Percentiles rank a stretch among this genome's conserved stretches.
Conservation (phyloP, 2,329 filamentous ascomycete genomes). For the Gliomastix tumulicola region DNA sequence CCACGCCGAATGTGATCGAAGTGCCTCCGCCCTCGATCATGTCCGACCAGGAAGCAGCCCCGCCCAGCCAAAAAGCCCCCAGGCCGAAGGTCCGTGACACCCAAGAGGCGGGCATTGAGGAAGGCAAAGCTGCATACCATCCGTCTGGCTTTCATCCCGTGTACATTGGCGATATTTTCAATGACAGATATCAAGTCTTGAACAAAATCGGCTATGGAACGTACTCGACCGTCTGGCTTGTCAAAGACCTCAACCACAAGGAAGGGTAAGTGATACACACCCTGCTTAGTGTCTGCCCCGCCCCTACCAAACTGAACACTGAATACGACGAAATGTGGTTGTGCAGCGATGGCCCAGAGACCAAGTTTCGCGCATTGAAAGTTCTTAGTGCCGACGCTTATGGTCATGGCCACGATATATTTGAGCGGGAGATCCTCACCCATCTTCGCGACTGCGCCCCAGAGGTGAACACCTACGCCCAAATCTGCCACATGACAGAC, state of each 20-base stretch:
- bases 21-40: not conserved
- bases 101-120: too few species aligned
- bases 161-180: conserved; percentile 27
- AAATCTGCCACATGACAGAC: conserved; percentile 9
- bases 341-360: too few species aligned
- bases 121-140: conserved; percentile 13
- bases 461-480: conserved; percentile 1
- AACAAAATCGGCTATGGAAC: conserved; percentile 33
- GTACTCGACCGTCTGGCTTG: conserved; percentile 35
- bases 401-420: conserved; percentile 4
- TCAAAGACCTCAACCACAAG: conserved; percentile 17
- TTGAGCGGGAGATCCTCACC: conserved; percentile 10
- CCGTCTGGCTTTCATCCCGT: conserved; percentile 31
- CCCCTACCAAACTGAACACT: not conserved
- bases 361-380: conserved; percentile 15
- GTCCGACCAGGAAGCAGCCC: too few species aligned
- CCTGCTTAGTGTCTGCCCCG: not conserved
- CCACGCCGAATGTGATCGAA: not conserved
- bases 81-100: too few species aligned
- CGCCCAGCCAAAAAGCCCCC: too few species aligned
- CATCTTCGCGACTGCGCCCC: conserved; percentile 8
- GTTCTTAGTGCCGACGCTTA: conserved; percentile 13
- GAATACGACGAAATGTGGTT: too few species aligned
- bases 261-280: too few species aligned
- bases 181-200: conserved; percentile 27